phyloP scores from a whole-genome alignment of 805 yeast genomes.

The Naumovozyma castellii region DNA sequence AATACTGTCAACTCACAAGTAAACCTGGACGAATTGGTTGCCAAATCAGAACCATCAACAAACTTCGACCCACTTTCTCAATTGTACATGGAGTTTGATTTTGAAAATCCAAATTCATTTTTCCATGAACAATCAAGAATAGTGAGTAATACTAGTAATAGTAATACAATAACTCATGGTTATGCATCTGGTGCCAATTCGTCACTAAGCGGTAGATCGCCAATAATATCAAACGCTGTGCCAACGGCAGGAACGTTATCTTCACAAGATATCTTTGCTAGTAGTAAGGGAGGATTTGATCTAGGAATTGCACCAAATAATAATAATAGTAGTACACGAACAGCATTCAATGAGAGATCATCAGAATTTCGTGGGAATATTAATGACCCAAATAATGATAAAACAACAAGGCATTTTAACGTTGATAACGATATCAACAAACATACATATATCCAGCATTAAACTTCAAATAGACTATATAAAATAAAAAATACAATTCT shows the following conservation, averaged over 20 bases:
- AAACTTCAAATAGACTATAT: too few relatives aligned
- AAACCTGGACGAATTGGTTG: neutral
- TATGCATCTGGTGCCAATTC: neutral
- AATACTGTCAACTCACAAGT: neutral
- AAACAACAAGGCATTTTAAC: neutral
- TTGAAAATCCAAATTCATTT: constrained; percentile 17
- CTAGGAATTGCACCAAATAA: too few relatives aligned
- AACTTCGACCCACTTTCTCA: constrained; percentile 11
- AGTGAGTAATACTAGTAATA: neutral
- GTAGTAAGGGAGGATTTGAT: too few relatives aligned
- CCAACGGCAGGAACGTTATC: too few relatives aligned
- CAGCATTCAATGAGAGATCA: too few relatives aligned
- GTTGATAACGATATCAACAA: neutral
- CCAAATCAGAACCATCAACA: neutral
- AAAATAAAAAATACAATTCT: too few relatives aligned
- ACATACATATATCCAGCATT: neutral
- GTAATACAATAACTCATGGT: neutral
- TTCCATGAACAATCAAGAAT: constrained; percentile 9
- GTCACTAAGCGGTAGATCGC: neutral
- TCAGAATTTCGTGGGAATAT: too few relatives aligned
- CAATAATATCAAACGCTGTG: neutral
- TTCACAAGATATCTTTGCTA: too few relatives aligned
- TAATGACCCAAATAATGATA: neutral
- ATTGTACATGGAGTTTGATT: constrained; percentile 21
- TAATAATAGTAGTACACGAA: too few relatives aligned